Evolutionary conservation across 495 filamentous ascomycete genomes (phyloP).

Genomic region (Xylaria acuta): DNA sequence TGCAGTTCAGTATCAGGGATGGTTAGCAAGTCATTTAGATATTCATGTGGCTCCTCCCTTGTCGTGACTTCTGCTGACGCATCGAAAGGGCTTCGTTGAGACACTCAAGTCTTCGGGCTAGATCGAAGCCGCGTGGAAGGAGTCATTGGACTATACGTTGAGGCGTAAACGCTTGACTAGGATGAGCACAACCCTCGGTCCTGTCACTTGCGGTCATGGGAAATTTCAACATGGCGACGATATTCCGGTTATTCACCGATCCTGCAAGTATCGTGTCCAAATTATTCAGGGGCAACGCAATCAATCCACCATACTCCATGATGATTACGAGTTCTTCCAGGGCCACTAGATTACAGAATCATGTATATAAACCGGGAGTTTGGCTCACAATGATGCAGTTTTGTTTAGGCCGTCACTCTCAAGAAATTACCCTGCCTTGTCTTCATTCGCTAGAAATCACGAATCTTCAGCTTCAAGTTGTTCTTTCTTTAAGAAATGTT

Average conservation of each 20-base stretch:
- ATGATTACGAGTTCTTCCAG: slow-evolving; percentile 8
- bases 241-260: not conserved
- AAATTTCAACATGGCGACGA: slow-evolving; percentile 8
- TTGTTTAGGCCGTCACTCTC: not conserved
- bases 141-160: not conserved
- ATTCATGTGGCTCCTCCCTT: slow-evolving; percentile 3
- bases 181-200: not conserved
- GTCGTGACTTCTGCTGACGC: slow-evolving; percentile 8
- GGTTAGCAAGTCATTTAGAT: not conserved
- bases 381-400: not conserved
- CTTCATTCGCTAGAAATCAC: not conserved
- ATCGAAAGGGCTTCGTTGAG: not conserved
- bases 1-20: not conserved
- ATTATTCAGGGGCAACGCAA: slow-evolving; percentile 1
- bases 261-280: not conserved
- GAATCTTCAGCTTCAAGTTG: not conserved
- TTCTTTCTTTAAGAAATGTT: slow-evolving; percentile 12
- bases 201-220: slow-evolving; percentile 4
- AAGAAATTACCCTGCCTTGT: not conserved
- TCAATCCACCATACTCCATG: not conserved
- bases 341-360: not conserved
- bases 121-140: slow-evolving; percentile 17
- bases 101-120: not conserved
- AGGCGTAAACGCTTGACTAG: slow-evolving; percentile 13
- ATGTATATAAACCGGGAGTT: not conserved